Percentiles rank a stretch among this genome's conserved stretches.
Conservation (phyloP, 2,329 filamentous ascomycete species). For the Gaeumannomyces tritici region DNA sequence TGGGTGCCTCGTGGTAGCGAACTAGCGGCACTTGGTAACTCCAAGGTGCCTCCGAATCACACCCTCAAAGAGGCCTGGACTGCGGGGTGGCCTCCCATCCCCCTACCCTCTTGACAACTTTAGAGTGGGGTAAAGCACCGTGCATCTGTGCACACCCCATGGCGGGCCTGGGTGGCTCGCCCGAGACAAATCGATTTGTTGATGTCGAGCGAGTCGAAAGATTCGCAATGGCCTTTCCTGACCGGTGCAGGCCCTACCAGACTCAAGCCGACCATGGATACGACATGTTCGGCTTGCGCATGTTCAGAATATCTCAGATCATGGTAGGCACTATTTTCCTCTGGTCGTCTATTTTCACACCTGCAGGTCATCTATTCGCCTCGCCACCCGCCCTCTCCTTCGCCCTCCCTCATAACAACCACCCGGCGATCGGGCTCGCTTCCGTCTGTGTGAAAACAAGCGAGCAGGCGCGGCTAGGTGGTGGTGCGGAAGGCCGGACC, state of each 20-base stretch:
- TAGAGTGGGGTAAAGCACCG: not conserved
- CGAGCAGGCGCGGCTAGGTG: not conserved
- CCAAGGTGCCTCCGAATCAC: conserved; percentile 3
- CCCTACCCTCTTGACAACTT: not conserved
- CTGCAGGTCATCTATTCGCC: not conserved
- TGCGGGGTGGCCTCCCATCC: not conserved
- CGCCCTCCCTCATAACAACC: not conserved
- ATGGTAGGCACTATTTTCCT: not conserved
- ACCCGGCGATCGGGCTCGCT: not conserved
- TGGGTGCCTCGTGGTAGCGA: not conserved
- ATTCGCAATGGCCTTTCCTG: not conserved
- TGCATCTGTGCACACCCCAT: not conserved
- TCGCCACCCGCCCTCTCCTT: not conserved
- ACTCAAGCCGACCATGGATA: not conserved
- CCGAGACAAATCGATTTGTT: not conserved
- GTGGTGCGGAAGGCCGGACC: not conserved
- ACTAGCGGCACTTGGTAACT: conserved; percentile 1
- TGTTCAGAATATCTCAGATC: not conserved
- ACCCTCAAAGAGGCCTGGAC: not conserved
- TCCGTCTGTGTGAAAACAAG: not conserved
- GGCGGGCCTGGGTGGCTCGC: not conserved
- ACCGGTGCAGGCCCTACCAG: no score
- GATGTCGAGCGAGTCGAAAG: no score
- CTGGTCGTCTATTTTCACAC: not conserved
- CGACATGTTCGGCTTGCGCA: not conserved